phyloP scores from a whole-genome alignment of 352 stramenopile species.

The Globisporangium solare region DNA sequence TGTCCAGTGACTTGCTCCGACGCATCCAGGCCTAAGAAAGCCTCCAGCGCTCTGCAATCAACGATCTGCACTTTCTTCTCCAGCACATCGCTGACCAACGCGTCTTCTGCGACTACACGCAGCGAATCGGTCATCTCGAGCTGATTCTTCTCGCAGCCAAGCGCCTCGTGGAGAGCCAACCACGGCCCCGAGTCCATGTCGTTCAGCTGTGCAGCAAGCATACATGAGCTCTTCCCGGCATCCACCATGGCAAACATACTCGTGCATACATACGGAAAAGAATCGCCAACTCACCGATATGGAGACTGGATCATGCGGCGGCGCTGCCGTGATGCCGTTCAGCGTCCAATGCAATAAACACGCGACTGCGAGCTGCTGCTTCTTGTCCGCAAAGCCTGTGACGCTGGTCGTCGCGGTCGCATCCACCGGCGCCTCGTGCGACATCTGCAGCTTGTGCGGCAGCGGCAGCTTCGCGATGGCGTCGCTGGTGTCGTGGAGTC shows the following conservation, averaged over 20 bases:
- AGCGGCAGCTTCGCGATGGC: constrained; percentile 9
- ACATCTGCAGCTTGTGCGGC: not conserved
- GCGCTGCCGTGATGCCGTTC: constrained; percentile 14
- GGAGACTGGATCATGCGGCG: constrained; percentile 16
- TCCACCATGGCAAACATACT: too few relatives aligned
- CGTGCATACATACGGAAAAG: not conserved
- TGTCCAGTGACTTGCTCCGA: constrained; percentile 47
- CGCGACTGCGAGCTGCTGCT: constrained; percentile 44
- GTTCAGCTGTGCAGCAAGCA: constrained; percentile 14
- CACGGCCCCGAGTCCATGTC: constrained; percentile 24
- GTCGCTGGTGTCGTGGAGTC: constrained; percentile 10
- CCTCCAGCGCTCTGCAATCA: constrained; percentile 40
- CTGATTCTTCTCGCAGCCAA: constrained; percentile 32
- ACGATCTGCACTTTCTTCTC: constrained; percentile 36
- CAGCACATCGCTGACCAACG: constrained; percentile 28
- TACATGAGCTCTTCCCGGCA: not conserved
- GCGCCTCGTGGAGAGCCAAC: constrained; percentile 32
- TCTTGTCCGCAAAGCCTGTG: constrained; percentile 25
- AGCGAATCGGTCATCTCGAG: constrained; percentile 22
- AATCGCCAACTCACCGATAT: constrained; percentile 8
- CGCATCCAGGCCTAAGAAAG: constrained; percentile 43
- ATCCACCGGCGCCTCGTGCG: not conserved
- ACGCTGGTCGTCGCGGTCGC: constrained; percentile 8
- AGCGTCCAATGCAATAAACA: constrained; percentile 51
- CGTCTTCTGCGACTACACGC: constrained; percentile 17